Evolutionary conservation across 1,139 yeast species (phyloP), one percentile per base, ranked within the genome.

Genomic region (Protomyces lactucae-debilis): DNA sequence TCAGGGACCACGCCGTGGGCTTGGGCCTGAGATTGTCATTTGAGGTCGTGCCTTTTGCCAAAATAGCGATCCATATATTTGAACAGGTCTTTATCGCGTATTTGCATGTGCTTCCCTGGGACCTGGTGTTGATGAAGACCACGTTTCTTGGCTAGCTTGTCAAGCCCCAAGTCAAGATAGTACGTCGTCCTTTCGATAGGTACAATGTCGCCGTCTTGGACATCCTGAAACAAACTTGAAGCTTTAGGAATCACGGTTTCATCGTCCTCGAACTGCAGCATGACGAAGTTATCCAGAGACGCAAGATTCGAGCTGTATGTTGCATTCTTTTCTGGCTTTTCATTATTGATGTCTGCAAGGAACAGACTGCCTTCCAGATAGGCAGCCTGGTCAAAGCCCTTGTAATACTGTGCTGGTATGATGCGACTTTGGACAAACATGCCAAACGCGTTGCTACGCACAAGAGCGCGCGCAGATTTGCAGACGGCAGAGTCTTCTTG

Each of bases 361-460:
- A 83, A 85, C 48, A 74, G 73, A 1, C 87, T 83, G 67, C 81
- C 76, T 39, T 77, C 74, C 67, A 83, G 71, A 71, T 85, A 86
- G 43, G 75, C 72, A 0, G 78, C 83, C 64, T 79, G 77, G 28
- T 82, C 78, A 16, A 69, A 69, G 63, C 79, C 77, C 67, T 95
- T 77, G 73, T 84, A 88, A 72, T 87, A 88, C 71, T 88, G 95
- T 0, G 95, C 95, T 5, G 90, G 86, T 1, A 88, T 76, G 1
- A 86, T 75, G 8, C 81, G 75, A 12, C 78, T 78, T 71, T 88
- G 95, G 0, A 87, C 79, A 23, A 78, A 78, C 14, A 77, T 77
- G 39, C 78, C 73, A 85, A 91, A 88, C 0, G 87, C 83, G 70
- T 85, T 90, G 43, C 74, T 75, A 72, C 82, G 85, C 67, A 88